phyloP scores from a whole-genome alignment of 139 green algal genomes.

The Ostreobium quekettii region DNA sequence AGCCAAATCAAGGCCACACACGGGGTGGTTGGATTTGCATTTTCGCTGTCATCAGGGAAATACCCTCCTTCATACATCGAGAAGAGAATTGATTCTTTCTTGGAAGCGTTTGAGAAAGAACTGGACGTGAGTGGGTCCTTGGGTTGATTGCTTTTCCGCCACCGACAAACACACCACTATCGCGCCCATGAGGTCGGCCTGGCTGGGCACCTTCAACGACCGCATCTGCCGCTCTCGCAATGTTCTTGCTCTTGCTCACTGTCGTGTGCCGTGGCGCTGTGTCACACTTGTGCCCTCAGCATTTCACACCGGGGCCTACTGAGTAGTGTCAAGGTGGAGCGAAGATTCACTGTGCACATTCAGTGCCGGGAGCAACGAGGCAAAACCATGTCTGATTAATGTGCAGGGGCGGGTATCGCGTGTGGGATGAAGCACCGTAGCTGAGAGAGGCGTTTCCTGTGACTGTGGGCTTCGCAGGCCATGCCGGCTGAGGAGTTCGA shows the following conservation, averaged over 20 bases:
- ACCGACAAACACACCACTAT: background rate
- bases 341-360: background rate
- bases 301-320: background rate
- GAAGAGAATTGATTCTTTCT: slow-evolving; percentile 69
- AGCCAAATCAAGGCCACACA: slow-evolving; percentile 64
- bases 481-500: slow-evolving; percentile 65
- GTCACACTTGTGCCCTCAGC: background rate
- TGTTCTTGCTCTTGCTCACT: slow-evolving; percentile 4
- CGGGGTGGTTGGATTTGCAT: slow-evolving; percentile 72
- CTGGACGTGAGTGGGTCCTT: slow-evolving; percentile 22
- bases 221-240: slow-evolving; percentile 9
- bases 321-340: background rate
- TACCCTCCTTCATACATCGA: slow-evolving; percentile 41
- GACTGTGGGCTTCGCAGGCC: background rate
- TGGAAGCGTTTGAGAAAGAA: slow-evolving; percentile 40
- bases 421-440: no score
- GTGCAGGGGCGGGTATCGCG: background rate
- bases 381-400: background rate
- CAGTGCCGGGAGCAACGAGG: background rate
- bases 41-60: slow-evolving; percentile 56
- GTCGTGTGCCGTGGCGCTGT: no score
- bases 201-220: background rate
- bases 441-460: background rate
- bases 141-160: background rate
- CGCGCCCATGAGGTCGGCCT: background rate